These are phyloP conservation scores for Crithidia sp. DNA, from an alignment of 208 protist genomes.

Conservation along the genomic window DNA sequence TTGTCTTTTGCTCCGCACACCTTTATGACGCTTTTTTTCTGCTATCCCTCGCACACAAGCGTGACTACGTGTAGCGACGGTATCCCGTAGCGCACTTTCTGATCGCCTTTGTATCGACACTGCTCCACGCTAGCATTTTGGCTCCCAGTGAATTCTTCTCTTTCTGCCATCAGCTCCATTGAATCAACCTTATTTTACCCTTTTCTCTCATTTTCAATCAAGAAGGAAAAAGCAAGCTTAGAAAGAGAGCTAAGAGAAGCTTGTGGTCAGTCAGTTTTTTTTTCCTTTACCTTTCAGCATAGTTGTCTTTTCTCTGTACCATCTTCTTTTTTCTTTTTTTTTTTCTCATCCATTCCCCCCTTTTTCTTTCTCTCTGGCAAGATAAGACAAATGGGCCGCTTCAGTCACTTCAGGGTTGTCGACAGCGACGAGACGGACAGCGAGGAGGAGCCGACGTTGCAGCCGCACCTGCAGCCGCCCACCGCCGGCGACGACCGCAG, in stretches of 20 bases:
- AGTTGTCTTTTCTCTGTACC: background rate
- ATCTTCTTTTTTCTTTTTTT: background rate
- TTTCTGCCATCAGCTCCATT: no score
- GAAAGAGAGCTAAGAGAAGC: no score
- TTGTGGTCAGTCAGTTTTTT: background rate
- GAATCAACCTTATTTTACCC: background rate
- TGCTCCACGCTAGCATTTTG: no score
- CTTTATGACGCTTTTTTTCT: no score
- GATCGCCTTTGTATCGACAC: no score
- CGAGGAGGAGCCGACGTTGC: conserved; percentile 27
- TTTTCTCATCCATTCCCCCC: conserved; percentile 4
- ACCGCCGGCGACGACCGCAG: background rate
- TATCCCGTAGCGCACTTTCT: no score
- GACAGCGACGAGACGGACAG: conserved; percentile 70
- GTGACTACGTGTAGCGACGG: no score
- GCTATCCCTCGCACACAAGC: no score
- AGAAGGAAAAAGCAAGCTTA: no score
- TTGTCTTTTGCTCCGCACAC: no score
- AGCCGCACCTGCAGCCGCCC: conserved; percentile 3
- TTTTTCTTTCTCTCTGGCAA: background rate
- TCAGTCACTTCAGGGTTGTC: conserved; percentile 52
- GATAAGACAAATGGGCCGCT: conserved; percentile 33
- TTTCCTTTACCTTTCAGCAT: background rate
- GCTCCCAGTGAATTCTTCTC: no score
- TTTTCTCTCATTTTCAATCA: conserved; percentile 3